Evolutionary conservation across 129 eudicot genomes (phyloP).

Genomic region (Helianthus tuberosus): DNA sequence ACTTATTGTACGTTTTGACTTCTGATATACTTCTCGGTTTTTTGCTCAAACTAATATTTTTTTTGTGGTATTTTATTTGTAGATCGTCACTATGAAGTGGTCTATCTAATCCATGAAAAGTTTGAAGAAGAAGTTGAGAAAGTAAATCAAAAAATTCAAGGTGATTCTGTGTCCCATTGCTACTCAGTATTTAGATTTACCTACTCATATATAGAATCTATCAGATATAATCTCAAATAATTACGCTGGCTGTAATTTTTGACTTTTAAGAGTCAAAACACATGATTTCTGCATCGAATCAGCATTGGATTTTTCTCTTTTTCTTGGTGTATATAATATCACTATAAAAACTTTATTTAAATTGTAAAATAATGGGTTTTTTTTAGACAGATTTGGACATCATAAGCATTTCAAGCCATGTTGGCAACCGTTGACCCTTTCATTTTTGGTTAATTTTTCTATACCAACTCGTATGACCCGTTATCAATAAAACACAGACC

Average conservation of each 20-base stretch:
- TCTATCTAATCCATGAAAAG: conserved; percentile 84
- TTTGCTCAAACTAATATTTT: conserved; percentile 11
- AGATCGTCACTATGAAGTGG: conserved; percentile 99
- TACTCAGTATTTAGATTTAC: not conserved
- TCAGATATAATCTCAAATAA: not conserved
- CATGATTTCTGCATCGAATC: not conserved
- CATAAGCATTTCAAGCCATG: not conserved
- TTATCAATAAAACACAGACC: not conserved
- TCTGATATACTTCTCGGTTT: not conserved
- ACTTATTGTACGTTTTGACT: not conserved
- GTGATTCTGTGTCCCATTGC: conserved; percentile 38
- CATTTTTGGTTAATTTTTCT: not conserved
- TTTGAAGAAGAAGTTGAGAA: conserved; percentile 70
- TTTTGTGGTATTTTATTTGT: conserved; percentile 22
- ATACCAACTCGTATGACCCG: not conserved
- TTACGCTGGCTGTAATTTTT: not conserved
- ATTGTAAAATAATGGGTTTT: not conserved
- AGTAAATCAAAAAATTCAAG: conserved; percentile 80
- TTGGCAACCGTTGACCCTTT: not conserved
- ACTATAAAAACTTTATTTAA: not conserved
- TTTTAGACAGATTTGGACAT: not conserved
- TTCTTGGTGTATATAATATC: not conserved
- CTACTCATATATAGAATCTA: not conserved
- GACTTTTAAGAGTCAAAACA: conserved; percentile 5
- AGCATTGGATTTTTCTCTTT: conserved; percentile 17